A percentile compares a stretch with the other conserved stretches of the same genome.
These are phyloP conservation scores for Phytophthora sansomeana DNA, from an alignment of 352 stramenopile genomes.

Conservation along the genomic window DNA sequence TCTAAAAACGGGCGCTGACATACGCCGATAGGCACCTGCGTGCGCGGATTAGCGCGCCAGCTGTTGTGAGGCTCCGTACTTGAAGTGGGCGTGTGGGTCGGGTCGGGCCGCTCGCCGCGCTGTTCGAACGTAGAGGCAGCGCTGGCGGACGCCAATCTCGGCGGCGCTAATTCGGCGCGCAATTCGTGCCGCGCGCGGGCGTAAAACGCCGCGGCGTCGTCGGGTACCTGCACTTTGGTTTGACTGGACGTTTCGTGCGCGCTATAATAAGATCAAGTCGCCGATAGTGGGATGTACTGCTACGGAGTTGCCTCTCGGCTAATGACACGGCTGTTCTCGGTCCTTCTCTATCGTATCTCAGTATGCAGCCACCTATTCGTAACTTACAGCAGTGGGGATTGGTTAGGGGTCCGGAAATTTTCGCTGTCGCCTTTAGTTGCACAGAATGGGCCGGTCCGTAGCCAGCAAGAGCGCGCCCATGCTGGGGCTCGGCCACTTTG, in stretches of 20 bases:
- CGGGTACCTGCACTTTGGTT: conserved; percentile 26
- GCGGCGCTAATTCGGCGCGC: background rate
- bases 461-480: conserved; percentile 11
- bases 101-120: background rate
- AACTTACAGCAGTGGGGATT: background rate
- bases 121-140: conserved; percentile 19
- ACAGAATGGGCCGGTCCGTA: conserved; percentile 33
- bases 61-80: conserved; percentile 3
- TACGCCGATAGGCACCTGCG: background rate
- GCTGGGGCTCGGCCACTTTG: conserved; percentile 12
- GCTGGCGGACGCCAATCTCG: background rate
- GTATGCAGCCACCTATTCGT: background rate
- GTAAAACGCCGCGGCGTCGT: conserved; percentile 13
- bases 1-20: conserved; percentile 31
- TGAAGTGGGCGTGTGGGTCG: background rate
- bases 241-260: conserved; percentile 23
- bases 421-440: conserved; percentile 44
- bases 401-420: conserved; percentile 85
- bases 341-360: background rate
- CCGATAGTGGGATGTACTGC: background rate
- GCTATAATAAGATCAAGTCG: conserved; percentile 19
- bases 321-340: too few species aligned
- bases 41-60: conserved; percentile 2
- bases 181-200: conserved; percentile 1
- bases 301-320: too few species aligned